A percentile compares a stretch with the other conserved stretches of the same genome.
Evolutionary conservation across 2,329 filamentous ascomycete species (phyloP).

Genomic region (Penicillium sp.): DNA sequence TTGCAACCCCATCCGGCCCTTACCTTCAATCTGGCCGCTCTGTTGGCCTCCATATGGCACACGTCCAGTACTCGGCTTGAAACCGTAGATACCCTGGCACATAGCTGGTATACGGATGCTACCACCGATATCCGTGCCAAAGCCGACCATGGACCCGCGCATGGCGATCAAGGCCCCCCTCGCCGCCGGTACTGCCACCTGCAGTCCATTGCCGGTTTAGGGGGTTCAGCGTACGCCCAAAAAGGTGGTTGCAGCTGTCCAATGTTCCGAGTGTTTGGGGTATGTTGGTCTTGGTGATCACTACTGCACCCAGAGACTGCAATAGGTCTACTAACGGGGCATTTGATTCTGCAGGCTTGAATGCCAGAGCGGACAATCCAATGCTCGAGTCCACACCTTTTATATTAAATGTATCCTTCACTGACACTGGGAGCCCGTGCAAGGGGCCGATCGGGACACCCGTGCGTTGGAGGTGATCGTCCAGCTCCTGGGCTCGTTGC

Average conservation of each 20-base stretch:
- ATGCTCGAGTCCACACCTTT: slow-evolving; percentile 54
- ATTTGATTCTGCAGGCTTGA: slow-evolving; percentile 57
- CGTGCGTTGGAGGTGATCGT: slow-evolving; percentile 42
- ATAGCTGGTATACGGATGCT: slow-evolving; percentile 50
- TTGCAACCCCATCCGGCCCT: slow-evolving; percentile 53
- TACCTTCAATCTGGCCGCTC: slow-evolving; percentile 46
- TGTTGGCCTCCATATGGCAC: slow-evolving; percentile 55
- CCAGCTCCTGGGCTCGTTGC: slow-evolving; percentile 47
- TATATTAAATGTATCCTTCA: slow-evolving; percentile 50
- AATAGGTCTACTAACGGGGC: slow-evolving; percentile 59
- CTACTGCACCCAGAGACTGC: slow-evolving; percentile 59
- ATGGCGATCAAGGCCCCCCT: slow-evolving; percentile 60
- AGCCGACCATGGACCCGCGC: slow-evolving; percentile 57
- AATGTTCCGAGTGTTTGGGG: slow-evolving; percentile 57
- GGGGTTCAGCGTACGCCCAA: slow-evolving; percentile 63
- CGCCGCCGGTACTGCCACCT: slow-evolving; percentile 66
- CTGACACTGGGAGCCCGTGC: slow-evolving; percentile 60
- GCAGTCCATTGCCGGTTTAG: slow-evolving; percentile 59
- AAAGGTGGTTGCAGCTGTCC: slow-evolving; percentile 61
- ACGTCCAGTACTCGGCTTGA: slow-evolving; percentile 50
- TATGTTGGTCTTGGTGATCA: slow-evolving; percentile 70
- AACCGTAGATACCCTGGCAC: slow-evolving; percentile 52
- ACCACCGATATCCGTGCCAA: slow-evolving; percentile 61
- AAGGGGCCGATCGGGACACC: slow-evolving; percentile 55
- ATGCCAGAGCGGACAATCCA: slow-evolving; percentile 60